These are phyloP conservation scores for Chalaropsis thielavioides DNA, from an alignment of 2,329 filamentous ascomycete species.

Conservation along the genomic window DNA sequence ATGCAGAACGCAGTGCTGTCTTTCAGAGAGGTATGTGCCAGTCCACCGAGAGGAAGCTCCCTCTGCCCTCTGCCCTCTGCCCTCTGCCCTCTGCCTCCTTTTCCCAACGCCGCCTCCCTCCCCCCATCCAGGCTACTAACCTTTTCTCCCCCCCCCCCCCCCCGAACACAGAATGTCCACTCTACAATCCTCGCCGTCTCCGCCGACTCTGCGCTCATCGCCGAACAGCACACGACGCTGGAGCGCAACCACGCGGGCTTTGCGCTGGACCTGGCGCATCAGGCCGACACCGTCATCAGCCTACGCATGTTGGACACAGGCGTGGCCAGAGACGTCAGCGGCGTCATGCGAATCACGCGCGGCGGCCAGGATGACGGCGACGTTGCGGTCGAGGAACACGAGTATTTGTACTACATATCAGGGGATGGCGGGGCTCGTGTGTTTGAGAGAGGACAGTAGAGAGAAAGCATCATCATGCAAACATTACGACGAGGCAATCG, in stretches of 20 bases:
- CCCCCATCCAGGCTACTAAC: neutral
- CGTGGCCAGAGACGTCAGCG: conserved; percentile 79
- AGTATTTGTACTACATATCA: conserved; percentile 68
- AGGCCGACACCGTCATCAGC: conserved; percentile 55
- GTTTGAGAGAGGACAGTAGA: conserved; percentile 57
- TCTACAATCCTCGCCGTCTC: conserved; percentile 51
- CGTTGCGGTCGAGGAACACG: conserved; percentile 39
- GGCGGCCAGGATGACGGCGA: conserved; percentile 28
- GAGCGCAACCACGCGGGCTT: conserved; percentile 61
- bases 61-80: neutral
- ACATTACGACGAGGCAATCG: no score
- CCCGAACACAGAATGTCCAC: conserved; percentile 39
- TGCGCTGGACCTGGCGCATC: conserved; percentile 56
- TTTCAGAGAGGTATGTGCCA: conserved; percentile 44
- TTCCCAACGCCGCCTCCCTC: neutral
- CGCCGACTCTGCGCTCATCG: conserved; percentile 60
- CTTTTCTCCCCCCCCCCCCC: neutral
- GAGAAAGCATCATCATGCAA: neutral
- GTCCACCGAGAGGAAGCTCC: neutral
- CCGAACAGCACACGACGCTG: conserved; percentile 44
- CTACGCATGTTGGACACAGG: conserved; percentile 71
- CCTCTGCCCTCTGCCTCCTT: neutral
- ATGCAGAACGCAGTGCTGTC: conserved; percentile 43
- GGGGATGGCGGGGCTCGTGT: conserved; percentile 68
- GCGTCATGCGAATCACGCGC: conserved; percentile 62